Evolutionary conservation across 768 basidiomycete species (phyloP), one percentile per base, ranked within the genome.

Genomic region (Astraeus odoratus): DNA sequence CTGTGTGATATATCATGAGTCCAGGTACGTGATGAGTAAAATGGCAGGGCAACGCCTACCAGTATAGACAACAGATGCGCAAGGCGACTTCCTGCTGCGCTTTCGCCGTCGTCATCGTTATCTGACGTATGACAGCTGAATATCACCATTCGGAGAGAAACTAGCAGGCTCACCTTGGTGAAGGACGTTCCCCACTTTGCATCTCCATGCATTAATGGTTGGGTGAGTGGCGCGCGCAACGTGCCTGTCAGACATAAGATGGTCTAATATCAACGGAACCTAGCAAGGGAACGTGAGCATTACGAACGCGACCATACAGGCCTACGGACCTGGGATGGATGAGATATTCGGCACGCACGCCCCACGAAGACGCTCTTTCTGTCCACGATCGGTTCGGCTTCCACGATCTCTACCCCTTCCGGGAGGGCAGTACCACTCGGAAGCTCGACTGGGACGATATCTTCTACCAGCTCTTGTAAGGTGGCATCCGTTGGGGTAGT

Each of bases 91-190:
- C 95, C 95, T 16, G 95, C 95, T 1, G 90, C 92, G 0, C 86
- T 81, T 67, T 99, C 95, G 1, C 93, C 90, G 47, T 97, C 88
- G 48, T 98, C 94, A 46, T 94, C 90, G 47, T 96, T 94, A 57
- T 97, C 94, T 91, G 51, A 34, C 3, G n/a, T 18, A 8, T 12
- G 39, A 33, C 23, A 52, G 23, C 8, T 49, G 46, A 53, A 15
- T 45, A 35, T 10, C 19, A 7, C 15, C 26, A 20, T 23, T 12
- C 19, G 13, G 7, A n/a, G 26, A 26, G 26, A 18, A 48, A 22
- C 13, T n/a, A 26, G 18, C 33, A 23, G 29, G 49, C 66, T 24
- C 52, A 83, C 86, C 87, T 75, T 89, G 85, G 61, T 90, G 83
- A 42, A 87, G 66, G 1, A 86, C 61, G 37, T 63, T 72, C 34